Conservation (phyloP, 2,329 filamentous ascomycete genomes). For the Penicillium sclerotigenum region DNA sequence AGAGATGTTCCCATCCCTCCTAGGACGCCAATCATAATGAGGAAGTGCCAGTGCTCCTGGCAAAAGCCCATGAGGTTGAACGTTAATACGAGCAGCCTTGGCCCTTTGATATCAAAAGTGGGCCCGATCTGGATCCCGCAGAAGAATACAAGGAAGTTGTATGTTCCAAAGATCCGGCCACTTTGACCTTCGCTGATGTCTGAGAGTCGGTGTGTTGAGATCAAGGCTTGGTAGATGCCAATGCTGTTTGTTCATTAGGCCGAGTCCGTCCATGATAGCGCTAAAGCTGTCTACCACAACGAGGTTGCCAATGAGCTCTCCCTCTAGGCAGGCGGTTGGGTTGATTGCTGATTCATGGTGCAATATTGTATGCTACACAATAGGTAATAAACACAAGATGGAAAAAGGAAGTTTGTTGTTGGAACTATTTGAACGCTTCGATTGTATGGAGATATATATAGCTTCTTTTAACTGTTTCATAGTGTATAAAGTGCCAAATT, state of each 20-base stretch:
- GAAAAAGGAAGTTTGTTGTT: not conserved
- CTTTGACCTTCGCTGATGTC: constrained; percentile 29
- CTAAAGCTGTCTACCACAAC: constrained; percentile 45
- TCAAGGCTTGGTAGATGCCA: constrained; percentile 41
- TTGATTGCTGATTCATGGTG: constrained; percentile 13
- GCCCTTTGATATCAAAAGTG: constrained; percentile 39
- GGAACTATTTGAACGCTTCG: not conserved
- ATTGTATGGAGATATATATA: not conserved
- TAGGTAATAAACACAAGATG: not conserved
- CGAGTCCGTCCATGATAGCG: constrained; percentile 41
- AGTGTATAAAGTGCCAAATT: not conserved
- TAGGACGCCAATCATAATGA: constrained; percentile 14
- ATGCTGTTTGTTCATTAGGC: constrained; percentile 44
- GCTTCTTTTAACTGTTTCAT: not conserved
- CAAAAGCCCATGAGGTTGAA: constrained; percentile 27
- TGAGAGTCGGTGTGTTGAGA: constrained; percentile 37
- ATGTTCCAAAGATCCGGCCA: constrained; percentile 44
- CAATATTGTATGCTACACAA: constrained; percentile 7
- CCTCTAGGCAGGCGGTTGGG: constrained; percentile 37
- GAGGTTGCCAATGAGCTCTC: constrained; percentile 43
- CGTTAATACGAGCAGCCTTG: constrained; percentile 29
- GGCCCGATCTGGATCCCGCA: constrained; percentile 33
- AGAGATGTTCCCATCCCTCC: constrained; percentile 17
- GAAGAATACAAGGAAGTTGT: constrained; percentile 41
- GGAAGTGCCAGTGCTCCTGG: constrained; percentile 17